Base-by-base conservation (phyloP, 345 rosid genomes). In the Hibiscus syriacus region DNA sequence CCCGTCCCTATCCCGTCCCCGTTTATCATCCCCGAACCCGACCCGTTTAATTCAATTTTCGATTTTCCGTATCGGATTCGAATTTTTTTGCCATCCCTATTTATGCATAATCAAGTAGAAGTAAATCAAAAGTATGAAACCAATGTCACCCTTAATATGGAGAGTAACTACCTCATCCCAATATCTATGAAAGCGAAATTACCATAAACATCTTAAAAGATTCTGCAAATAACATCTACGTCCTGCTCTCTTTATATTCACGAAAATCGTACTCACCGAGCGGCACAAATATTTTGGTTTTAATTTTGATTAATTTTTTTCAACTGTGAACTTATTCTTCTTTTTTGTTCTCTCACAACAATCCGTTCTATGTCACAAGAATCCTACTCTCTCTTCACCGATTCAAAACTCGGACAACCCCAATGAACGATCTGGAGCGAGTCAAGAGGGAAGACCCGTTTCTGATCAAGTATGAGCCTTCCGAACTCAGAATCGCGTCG, bases 401-500 rank as follows among this genome's bases (percentile, higher is more conserved):
- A 73, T 45, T 52, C 52, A 41, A 34, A 57, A 22, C 60, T 27
- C 60, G 16, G 54, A 50, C 45, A 56, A 64, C n/a, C 58, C n/a
- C 75, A 69, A 81, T 80, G 93, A 71, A 67, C 66, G 79, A 72
- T 56, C 73, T 69, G 64, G 66, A 59, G 68, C 59, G 74, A 54
- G 17, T 45, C 68, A 26, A 68, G 34, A 63, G 63, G 30, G 81
- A 72, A 57, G 92, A 91, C 36, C 87, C 87, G 10, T 85, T 84
- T 59, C 92, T 89, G 43, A 73, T 80, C 49, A 83, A 75, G 20
- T 89, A 75, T 71, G 81, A 81, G 61, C 80, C 87, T 32, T 80
- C 88, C 36, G 98, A 94, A 13, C 97, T 89, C 55, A 82, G 72
- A 56, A 81, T 82, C 73, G 95, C 82, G 2, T 87, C 96, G 53